These are phyloP conservation scores for Yarrowia sp. DNA, from an alignment of 805 yeast genomes.

Conservation along the genomic window DNA sequence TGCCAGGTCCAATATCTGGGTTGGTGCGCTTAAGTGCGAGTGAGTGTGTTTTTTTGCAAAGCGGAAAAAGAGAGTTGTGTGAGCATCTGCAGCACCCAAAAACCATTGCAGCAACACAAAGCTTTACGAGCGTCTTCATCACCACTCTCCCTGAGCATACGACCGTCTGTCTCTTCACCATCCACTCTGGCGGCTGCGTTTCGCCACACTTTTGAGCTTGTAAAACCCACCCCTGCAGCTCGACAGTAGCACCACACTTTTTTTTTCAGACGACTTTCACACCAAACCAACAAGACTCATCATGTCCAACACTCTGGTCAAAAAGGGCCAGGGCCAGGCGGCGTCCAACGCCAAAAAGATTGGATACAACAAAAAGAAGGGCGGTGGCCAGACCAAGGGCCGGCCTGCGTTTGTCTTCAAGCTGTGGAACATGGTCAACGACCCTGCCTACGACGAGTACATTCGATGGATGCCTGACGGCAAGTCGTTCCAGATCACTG, in stretches of 20 bases:
- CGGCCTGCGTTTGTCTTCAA: constrained; percentile 92
- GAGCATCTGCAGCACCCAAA: constrained; percentile 22
- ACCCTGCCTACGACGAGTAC: constrained; percentile 67
- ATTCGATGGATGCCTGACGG: constrained; percentile 91
- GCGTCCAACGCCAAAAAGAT: constrained; percentile 32
- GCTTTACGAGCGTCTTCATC: constrained; percentile 3
- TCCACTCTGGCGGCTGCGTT: background rate
- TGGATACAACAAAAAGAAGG: constrained; percentile 42
- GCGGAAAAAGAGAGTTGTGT: constrained; percentile 5
- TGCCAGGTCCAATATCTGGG: background rate
- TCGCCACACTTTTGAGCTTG: background rate
- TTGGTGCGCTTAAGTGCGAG: background rate
- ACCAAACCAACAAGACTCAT: background rate
- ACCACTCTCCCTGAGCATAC: background rate
- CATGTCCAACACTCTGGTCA: constrained; percentile 38
- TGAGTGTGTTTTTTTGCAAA: background rate
- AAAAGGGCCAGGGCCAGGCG: constrained; percentile 36
- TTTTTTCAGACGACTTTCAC: background rate
- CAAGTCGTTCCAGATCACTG: constrained; percentile 78
- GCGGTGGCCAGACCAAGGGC: constrained; percentile 45
- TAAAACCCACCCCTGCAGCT: constrained; percentile 5
- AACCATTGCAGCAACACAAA: constrained; percentile 30
- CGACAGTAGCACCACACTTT: background rate
- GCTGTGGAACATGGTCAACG: constrained; percentile 95
- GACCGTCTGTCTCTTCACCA: background rate